These are phyloP conservation scores for Gamsiella multidivaricata DNA, from an alignment of 192 early-diverging fungal species.

Conservation along the genomic window DNA sequence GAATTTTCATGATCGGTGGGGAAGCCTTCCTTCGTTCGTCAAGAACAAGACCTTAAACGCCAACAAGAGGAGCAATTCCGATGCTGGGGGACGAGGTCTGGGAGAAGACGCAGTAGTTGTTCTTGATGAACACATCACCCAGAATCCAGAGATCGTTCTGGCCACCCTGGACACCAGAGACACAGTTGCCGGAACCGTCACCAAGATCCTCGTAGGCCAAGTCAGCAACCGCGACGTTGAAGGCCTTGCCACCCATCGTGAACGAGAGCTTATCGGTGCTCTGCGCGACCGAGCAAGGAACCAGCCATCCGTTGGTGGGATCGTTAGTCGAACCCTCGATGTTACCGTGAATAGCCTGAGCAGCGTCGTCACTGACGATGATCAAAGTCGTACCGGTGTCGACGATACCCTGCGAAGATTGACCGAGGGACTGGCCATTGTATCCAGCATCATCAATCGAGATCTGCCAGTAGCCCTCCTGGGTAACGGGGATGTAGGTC, in stretches of 20 bases:
- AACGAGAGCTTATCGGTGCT: constrained; percentile 32
- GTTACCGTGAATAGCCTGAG: constrained; percentile 59
- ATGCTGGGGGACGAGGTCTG: constrained; percentile 30
- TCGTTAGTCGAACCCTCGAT: constrained; percentile 18
- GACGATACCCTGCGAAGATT: constrained; percentile 57
- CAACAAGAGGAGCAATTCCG: constrained; percentile 40
- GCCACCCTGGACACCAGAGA: constrained; percentile 33
- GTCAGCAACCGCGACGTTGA: constrained; percentile 40
- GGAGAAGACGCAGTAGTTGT: constrained; percentile 57
- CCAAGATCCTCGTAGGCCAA: constrained; percentile 43
- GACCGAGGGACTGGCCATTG: constrained; percentile 47
- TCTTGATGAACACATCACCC: constrained; percentile 59
- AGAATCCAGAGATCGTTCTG: constrained; percentile 37
- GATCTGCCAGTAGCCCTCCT: constrained; percentile 67
- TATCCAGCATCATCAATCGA: constrained; percentile 57
- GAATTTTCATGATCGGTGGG: no score
- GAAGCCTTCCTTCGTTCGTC: no score
- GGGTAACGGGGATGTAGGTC: constrained; percentile 62
- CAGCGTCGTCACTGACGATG: constrained; percentile 61
- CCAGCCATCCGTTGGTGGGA: constrained; percentile 23
- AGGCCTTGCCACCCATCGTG: constrained; percentile 47
- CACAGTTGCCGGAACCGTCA: no score
- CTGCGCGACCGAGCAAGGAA: constrained; percentile 21
- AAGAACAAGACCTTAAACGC: no score
- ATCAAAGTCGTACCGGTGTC: no score